These are phyloP conservation scores for Leccinum fibrillosum DNA, from an alignment of 768 basidiomycete genomes.

Conservation along the genomic window DNA sequence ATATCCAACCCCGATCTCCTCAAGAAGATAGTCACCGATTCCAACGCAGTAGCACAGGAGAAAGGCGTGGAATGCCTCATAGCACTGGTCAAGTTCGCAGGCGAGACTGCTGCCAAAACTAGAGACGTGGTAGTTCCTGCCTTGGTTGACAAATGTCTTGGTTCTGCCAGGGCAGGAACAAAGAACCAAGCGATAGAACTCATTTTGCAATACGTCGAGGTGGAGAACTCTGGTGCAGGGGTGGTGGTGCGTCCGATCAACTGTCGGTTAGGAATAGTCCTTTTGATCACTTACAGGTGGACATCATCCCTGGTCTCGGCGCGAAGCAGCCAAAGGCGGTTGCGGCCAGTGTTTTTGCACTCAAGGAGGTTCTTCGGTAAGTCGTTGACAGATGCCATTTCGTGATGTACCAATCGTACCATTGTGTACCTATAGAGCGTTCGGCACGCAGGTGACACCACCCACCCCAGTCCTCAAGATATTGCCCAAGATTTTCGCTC, in stretches of 20 bases:
- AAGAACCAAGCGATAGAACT: conserved; percentile 86
- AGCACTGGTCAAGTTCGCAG: conserved; percentile 85
- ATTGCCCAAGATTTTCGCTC: conserved; percentile 90
- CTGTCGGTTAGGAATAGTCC: conserved; percentile 19
- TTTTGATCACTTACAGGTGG: conserved; percentile 45
- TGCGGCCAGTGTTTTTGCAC: conserved; percentile 66
- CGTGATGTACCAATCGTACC: background rate
- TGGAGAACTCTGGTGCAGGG: conserved; percentile 84
- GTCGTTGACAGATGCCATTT: conserved; percentile 21
- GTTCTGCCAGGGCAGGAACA: conserved; percentile 86
- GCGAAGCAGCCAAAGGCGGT: conserved; percentile 97
- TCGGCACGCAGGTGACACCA: conserved; percentile 73
- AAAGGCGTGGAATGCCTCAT: conserved; percentile 91
- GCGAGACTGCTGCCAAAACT: conserved; percentile 81
- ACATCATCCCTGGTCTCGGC: conserved; percentile 78
- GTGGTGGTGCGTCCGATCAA: conserved; percentile 70
- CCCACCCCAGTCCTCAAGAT: conserved; percentile 80
- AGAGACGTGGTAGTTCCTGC: conserved; percentile 82
- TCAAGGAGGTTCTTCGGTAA: conserved; percentile 86
- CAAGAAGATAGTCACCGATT: conserved; percentile 84
- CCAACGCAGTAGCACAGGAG: conserved; percentile 97
- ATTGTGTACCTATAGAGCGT: conserved; percentile 46
- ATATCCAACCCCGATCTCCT: conserved; percentile 71
- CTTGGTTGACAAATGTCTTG: conserved; percentile 93
- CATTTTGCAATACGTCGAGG: conserved; percentile 85